phyloP scores from a whole-genome alignment of 345 rosid species.

The Gossypium herbaceum region DNA sequence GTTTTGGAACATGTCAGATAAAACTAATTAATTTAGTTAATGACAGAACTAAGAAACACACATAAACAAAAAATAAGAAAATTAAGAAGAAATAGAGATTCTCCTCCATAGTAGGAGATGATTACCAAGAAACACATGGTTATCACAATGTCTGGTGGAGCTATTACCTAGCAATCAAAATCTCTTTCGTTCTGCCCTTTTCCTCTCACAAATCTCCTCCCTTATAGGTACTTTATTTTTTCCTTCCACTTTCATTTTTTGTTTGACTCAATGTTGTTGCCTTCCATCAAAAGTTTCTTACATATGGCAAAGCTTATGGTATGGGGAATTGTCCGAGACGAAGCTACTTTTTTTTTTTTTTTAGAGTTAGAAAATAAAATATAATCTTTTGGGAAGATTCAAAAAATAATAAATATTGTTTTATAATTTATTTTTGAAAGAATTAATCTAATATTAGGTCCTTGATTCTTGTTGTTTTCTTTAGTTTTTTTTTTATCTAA shows the following conservation, averaged over 20 bases:
- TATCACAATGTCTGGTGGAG: neutral
- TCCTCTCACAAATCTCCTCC: conserved; percentile 21
- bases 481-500: neutral
- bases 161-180: conserved; percentile 5
- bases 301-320: neutral
- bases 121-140: neutral
- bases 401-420: too few relatives aligned
- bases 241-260: neutral
- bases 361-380: too few relatives aligned
- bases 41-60: neutral
- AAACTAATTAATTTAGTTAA: neutral
- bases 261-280: neutral
- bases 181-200: conserved; percentile 15
- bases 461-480: neutral
- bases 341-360: too few relatives aligned
- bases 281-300: neutral
- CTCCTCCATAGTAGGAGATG: conserved; percentile 24
- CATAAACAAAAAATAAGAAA: neutral
- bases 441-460: too few relatives aligned
- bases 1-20: neutral
- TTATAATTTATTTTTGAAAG: too few relatives aligned
- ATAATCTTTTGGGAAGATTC: too few relatives aligned
- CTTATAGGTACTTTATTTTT: conserved; percentile 23
- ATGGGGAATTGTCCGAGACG: neutral
- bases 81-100: neutral